Evolutionary conservation across 306 rosid species (phyloP), one percentile per base, ranked within the genome.

Genomic region (Prunus armeniaca): DNA sequence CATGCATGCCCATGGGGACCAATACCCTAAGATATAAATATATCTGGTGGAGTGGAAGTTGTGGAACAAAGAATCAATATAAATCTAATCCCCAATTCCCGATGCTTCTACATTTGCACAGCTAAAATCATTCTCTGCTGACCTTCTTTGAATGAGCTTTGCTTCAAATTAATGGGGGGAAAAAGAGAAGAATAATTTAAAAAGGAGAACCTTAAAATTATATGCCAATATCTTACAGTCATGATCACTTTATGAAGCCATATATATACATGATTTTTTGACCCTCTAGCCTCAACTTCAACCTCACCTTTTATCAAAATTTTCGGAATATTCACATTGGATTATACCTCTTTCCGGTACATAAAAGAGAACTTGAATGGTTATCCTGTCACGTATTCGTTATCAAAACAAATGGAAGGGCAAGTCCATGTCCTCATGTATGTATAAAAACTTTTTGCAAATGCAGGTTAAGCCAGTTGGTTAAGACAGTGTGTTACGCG

Each of bases 281-380:
- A 74, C 32, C 66, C 50, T 34, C n/a, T 10, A 25, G 32, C 19
- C 28, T 47, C 52, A 47, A 47, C 25, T 0, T 56, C 52, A 34
- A 58, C 57, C 54, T 32, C 51, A 20, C 52, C 57, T 63, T 18
- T 76, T 57, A 17, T 56, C 11, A 20, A 11, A 7, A 60, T 22
- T 60, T 60, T 60, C 18, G 34, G 86, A 84, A 84, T 82, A 79
- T 84, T 75, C 78, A 69, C 12, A 55, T 12, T 15, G 78, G 57
- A 84, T 73, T 76, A 81, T 74, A 60, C 81, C 68, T 57, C 78
- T 72, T 38, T 62, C 62, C 30, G 15, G 13, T 12, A 25, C 34
- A 67, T 25, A 27, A 69, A 45, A 45, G 45, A 62, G 63, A 22
- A 30, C 52, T 32, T 76, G 13, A 20, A 66, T 73, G 22, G 67